Conservation (phyloP, 139 green algal species). For the Tetradesmus obliquus region DNA sequence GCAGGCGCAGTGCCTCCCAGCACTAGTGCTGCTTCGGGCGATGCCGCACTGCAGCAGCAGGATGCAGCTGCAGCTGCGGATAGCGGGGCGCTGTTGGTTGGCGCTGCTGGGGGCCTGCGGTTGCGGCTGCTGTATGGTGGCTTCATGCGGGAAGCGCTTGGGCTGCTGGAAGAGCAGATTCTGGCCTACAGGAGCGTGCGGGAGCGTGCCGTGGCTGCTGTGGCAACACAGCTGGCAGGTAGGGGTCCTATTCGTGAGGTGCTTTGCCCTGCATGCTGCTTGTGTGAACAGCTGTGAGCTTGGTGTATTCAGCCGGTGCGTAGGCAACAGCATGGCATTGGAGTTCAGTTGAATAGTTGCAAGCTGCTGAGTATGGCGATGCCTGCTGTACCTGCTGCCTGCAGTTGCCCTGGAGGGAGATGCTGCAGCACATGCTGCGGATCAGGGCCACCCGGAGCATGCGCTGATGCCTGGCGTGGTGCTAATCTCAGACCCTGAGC, state of each 20-base stretch:
- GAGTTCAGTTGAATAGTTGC: not conserved
- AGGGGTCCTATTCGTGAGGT: not conserved
- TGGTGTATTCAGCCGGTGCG: too few relatives aligned
- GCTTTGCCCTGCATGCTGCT: not conserved
- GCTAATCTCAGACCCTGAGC: conserved; percentile 32
- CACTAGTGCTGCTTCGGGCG: not conserved
- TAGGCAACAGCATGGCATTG: not conserved
- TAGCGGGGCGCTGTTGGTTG: not conserved
- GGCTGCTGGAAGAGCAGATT: conserved; percentile 42
- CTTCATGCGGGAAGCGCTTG: conserved; percentile 21
- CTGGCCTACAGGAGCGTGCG: not conserved
- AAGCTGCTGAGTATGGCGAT: not conserved
- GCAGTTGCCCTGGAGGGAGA: not conserved
- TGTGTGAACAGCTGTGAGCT: too few relatives aligned
- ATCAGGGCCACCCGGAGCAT: not conserved
- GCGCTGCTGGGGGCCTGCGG: not conserved
- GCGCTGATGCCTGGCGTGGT: not conserved
- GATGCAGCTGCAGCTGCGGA: not conserved
- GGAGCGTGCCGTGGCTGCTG: not conserved
- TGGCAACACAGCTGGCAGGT: not conserved
- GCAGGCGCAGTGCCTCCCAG: not conserved
- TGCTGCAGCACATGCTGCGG: not conserved
- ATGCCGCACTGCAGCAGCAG: not conserved
- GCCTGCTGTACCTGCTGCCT: not conserved
- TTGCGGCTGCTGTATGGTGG: conserved; percentile 19